Evolutionary conservation across 2,329 filamentous ascomycete genomes (phyloP), one percentile per base, ranked within the genome.

Genomic region (Dactylonectria macrodidyma): DNA sequence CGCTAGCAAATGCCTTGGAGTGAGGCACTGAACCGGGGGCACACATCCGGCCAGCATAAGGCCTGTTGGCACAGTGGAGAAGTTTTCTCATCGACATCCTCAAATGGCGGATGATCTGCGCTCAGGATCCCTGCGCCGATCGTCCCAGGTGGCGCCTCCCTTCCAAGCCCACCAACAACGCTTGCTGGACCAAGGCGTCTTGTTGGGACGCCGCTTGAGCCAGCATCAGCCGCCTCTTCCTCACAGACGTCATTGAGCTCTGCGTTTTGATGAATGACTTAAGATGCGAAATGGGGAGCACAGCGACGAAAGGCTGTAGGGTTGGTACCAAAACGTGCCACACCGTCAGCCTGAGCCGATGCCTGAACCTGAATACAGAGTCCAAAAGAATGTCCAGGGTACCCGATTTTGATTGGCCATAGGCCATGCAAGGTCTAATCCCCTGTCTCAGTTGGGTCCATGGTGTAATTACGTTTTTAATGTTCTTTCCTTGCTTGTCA

Each of bases 121-220:
- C 64, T 63, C 46, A 62, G 34, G 44, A 75, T 72, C 74, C 74
- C 70, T 74, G 74, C 56, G 74, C 66, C 69, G 74, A 76, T 76
- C 74, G 72, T 71, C 66, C 67, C 58, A 67, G 66, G 74, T 76
- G 74, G 74, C 74, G 73, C 69, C 67, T 69, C 50, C 55, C 60
- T 64, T 56, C 55, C 65, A 64, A 73, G 71, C 67, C 68, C 69
- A 55, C 69, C 54, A 52, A 65, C 64, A 58, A 64, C 63, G 59
- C 47, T 57, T 44, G 14, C 56, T 46, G 36, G 50, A 44, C 60
- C 36, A 59, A 67, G 51, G 64, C 59, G 63, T 59, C 55, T 66
- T 51, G 22, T 59, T 54, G 60, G 59, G 66, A 71, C 57, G 55
- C 58, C 59, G 44, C 30, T 19, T 44, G 58, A 50, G 57, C 56